A percentile compares a stretch with the other conserved stretches of the same genome.
These are phyloP conservation scores for Pulveroboletus ravenelii DNA, from an alignment of 768 basidiomycete species.

Conservation along the genomic window DNA sequence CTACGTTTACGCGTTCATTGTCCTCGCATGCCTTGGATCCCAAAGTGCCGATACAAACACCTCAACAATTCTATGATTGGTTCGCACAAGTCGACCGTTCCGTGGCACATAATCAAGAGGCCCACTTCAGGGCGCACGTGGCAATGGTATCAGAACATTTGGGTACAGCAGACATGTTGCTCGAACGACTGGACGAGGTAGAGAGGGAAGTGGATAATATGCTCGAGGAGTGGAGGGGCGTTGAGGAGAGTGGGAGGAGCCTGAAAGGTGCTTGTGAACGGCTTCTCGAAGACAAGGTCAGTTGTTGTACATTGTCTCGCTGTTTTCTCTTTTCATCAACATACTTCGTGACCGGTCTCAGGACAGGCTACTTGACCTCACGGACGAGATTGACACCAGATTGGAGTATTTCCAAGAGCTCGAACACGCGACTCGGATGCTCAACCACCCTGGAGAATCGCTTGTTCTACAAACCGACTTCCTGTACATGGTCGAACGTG, in stretches of 20 bases:
- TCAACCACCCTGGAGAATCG: conserved; percentile 90
- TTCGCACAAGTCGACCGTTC: conserved; percentile 85
- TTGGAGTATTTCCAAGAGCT: conserved; percentile 94
- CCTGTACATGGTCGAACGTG: conserved; percentile 91
- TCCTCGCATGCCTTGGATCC: conserved; percentile 61
- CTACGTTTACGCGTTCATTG: conserved; percentile 15
- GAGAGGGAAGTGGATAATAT: conserved; percentile 74
- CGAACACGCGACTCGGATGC: conserved; percentile 86
- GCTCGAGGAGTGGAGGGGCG: conserved; percentile 78
- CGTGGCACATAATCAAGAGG: conserved; percentile 90
- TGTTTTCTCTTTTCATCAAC: conserved; percentile 1
- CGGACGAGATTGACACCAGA: conserved; percentile 76
- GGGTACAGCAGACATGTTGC: conserved; percentile 68
- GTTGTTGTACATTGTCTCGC: conserved; percentile 22
- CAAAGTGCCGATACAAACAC: conserved; percentile 74
- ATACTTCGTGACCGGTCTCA: conserved; percentile 24
- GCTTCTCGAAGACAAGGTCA: conserved; percentile 82
- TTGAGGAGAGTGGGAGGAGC: conserved; percentile 90
- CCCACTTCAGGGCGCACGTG: conserved; percentile 84
- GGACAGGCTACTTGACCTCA: conserved; percentile 73
- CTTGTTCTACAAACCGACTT: conserved; percentile 90
- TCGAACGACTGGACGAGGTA: conserved; percentile 68
- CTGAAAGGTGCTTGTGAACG: conserved; percentile 89
- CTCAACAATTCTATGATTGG: conserved; percentile 98
- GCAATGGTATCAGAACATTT: conserved; percentile 72